A percentile compares a stretch with the other conserved stretches of the same genome.
Conservation (phyloP, 2,329 filamentous ascomycete species). For the Cordyceps pruinosa region DNA sequence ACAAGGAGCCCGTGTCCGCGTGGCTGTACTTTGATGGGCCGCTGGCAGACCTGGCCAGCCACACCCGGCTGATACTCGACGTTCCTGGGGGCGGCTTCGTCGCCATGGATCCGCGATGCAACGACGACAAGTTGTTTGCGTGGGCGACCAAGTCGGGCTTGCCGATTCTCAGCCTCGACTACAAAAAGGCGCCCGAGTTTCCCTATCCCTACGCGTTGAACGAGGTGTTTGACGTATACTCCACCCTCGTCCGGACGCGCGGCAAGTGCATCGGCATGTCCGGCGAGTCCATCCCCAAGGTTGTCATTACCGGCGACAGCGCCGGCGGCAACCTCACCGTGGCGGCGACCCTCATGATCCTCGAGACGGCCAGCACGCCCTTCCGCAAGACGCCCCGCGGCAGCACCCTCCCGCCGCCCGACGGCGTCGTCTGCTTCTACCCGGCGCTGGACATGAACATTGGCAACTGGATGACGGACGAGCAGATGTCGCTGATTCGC, state of each 20-base stretch:
- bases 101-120: constrained; percentile 89
- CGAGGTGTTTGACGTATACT: constrained; percentile 43
- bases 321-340: constrained; percentile 46
- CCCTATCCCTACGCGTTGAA: constrained; percentile 43
- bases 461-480: constrained; percentile 97
- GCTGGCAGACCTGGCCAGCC: constrained; percentile 65
- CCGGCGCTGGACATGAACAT: constrained; percentile 95
- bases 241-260: constrained; percentile 30
- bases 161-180: constrained; percentile 88
- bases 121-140: constrained; percentile 82
- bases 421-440: constrained; percentile 79
- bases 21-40: constrained; percentile 96
- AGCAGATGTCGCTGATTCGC: constrained; percentile 90
- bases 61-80: constrained; percentile 76
- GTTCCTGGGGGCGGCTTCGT: constrained; percentile 93
- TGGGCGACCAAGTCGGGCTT: constrained; percentile 87
- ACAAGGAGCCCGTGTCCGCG: constrained; percentile 72
- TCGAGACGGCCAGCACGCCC: constrained; percentile 58
- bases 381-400: constrained; percentile 28
- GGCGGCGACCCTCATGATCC: constrained; percentile 78
- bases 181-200: constrained; percentile 50
- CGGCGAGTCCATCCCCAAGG: constrained; percentile 28
- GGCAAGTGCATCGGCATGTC: constrained; percentile 40
- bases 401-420: constrained; percentile 61
- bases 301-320: constrained; percentile 43